Evolutionary conservation across 1,284 basidiomycete genomes (phyloP).

Genomic region (Cryptococcus sp.): DNA sequence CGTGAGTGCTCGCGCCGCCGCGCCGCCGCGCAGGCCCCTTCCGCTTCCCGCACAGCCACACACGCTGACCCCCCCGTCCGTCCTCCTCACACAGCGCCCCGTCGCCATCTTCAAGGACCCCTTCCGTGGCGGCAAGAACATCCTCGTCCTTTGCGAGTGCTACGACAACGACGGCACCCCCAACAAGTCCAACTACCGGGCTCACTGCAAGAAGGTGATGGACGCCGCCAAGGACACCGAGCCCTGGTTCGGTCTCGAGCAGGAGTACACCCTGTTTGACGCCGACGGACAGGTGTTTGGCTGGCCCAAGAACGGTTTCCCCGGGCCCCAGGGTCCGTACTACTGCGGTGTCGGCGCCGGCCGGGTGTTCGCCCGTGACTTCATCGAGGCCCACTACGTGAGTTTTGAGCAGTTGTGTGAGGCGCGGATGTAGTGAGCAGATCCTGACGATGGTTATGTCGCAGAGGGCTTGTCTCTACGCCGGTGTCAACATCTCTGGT

Average conservation of each 20-base stretch:
- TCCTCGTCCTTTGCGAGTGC: conserved; percentile 92
- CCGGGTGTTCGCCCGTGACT: conserved; percentile 96
- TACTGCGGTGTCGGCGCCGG: conserved; percentile 98
- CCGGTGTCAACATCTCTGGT: conserved; percentile 96
- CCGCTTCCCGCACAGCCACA: neutral
- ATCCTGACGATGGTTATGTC: neutral
- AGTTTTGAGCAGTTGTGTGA: conserved; percentile 13
- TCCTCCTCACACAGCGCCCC: conserved; percentile 61
- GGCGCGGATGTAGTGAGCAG: neutral
- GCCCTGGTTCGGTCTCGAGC: conserved; percentile 99
- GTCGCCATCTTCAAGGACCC: conserved; percentile 98
- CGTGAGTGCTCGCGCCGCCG: conserved; percentile 37
- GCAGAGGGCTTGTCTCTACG: conserved; percentile 73
- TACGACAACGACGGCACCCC: conserved; percentile 99
- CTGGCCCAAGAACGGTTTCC: conserved; percentile 99
- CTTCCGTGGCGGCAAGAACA: conserved; percentile 98
- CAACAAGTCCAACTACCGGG: conserved; percentile 94
- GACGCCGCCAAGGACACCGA: conserved; percentile 71
- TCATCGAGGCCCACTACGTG: conserved; percentile 96
- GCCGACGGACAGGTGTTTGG: conserved; percentile 86
- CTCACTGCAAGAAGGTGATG: conserved; percentile 88
- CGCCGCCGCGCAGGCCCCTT: too few relatives aligned
- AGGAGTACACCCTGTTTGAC: conserved; percentile 98
- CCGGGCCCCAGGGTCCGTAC: conserved; percentile 98
- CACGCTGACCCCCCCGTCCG: conserved; percentile 8